Evolutionary conservation across 768 basidiomycete genomes (phyloP), one percentile per base, ranked within the genome.

Genomic region (Pleurotus djamor): DNA sequence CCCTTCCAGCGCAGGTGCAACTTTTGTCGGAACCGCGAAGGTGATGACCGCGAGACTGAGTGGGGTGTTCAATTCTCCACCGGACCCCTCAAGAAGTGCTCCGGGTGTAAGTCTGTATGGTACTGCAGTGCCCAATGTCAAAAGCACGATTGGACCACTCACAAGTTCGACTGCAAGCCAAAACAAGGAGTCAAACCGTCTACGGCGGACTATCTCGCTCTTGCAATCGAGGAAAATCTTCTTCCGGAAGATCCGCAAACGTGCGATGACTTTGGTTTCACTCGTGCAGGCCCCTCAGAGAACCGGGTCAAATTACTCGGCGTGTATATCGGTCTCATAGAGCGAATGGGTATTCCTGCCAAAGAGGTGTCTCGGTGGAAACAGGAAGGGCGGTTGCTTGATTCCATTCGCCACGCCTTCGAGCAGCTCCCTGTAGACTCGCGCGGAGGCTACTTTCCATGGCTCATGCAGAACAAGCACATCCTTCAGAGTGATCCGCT

Each of bases 101-200:
- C 65, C 33, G 69, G 65, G 4, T 72, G 70, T 58, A 58, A 59
- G 33, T 62, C 61, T 17, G 66, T 59, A 8, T 71, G 71, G 72
- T 78, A 76, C 52, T 78, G 75, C 67, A 67, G 65, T 52, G 16
- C 48, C 35, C 9, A 57, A 17, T 75, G 73, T 54, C 75, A 78
- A 59, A 62, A 59, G 34, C 16, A 34, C 1, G 36, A 69, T 43
- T 76, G 75, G 74, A 45, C 59, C 2, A 5, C n/a, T 4, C 76
- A 76, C 57, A 71, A 73, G 8, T 71, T 76, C 49, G 59, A 74
- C n/a, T 76, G 73, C 63, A 67, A 69, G n/a, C 59, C 60, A 1
- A 67, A 70, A 21, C 59, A 61, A 1, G 52, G 49, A 6, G 33
- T 60, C 16, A 59, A 64, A 4, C 66, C 74, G 57, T 70, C 60